Conservation (phyloP, 2,329 filamentous ascomycete genomes). For the Talaromyces sp. region DNA sequence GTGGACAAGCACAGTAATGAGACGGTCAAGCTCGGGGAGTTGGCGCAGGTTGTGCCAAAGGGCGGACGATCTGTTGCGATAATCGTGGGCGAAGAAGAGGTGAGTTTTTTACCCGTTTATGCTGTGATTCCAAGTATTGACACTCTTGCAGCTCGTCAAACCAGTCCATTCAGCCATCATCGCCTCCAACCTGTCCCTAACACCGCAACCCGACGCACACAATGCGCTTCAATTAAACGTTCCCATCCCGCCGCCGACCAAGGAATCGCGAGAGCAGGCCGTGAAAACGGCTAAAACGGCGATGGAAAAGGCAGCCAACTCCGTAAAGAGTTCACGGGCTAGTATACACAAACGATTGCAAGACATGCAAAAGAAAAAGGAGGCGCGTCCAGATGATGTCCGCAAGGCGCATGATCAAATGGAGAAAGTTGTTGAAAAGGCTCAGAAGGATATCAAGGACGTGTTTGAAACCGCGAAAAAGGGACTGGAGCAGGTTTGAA, state of each 20-base stretch:
- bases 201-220: constrained; percentile 37
- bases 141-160: constrained; percentile 36
- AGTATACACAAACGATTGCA: constrained; percentile 41
- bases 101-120: constrained; percentile 33
- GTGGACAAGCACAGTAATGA: constrained; percentile 49
- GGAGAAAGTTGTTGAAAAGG: constrained; percentile 43
- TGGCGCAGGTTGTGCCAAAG: constrained; percentile 64
- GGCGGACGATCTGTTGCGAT: constrained; percentile 56
- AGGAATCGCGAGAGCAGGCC: constrained; percentile 40
- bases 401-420: constrained; percentile 43
- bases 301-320: constrained; percentile 36
- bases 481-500: constrained; percentile 29
- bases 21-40: constrained; percentile 52
- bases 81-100: constrained; percentile 60
- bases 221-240: constrained; percentile 42
- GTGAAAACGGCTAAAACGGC: constrained; percentile 35
- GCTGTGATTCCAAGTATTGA: not conserved
- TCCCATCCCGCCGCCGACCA: constrained; percentile 41
- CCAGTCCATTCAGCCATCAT: constrained; percentile 38
- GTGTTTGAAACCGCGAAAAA: constrained; percentile 38
- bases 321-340: constrained; percentile 38
- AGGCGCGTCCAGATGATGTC: constrained; percentile 40
- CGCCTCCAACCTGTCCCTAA: constrained; percentile 38
- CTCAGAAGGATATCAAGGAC: constrained; percentile 42
- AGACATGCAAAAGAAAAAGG: constrained; percentile 39